Conservation (phyloP, 768 basidiomycete genomes). For the Rhizopogon roseolus region DNA sequence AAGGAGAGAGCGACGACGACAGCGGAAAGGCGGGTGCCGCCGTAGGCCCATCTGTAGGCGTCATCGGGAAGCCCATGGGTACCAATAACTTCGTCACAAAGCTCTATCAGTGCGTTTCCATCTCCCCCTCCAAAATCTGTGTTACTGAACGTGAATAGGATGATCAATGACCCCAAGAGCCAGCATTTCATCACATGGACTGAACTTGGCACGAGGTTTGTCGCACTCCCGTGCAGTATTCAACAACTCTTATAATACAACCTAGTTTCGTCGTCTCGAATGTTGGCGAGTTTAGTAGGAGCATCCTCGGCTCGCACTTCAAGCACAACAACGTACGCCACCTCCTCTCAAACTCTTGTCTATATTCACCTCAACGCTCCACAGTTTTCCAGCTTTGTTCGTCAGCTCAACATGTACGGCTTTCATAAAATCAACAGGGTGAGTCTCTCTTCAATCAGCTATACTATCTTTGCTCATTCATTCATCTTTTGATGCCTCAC, state of each 20-base stretch:
- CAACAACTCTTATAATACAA: neutral
- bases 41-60: conserved; percentile 40
- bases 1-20: conserved; percentile 3
- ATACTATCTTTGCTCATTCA: conserved; percentile 3
- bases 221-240: neutral
- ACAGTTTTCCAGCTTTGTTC: conserved; percentile 91
- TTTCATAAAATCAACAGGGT: conserved; percentile 93
- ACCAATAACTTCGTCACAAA: conserved; percentile 86
- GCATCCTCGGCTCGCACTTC: conserved; percentile 81
- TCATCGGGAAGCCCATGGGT: conserved; percentile 60
- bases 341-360: conserved; percentile 3
- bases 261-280: conserved; percentile 77
- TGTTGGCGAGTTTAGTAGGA: conserved; percentile 81
- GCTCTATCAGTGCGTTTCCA: conserved; percentile 66
- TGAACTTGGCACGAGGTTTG: conserved; percentile 64
- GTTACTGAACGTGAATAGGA: conserved; percentile 37
- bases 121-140: neutral
- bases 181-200: conserved; percentile 82
- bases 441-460: conserved; percentile 18
- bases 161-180: conserved; percentile 83
- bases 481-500: neutral
- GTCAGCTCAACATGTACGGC: conserved; percentile 94
- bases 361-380: conserved; percentile 4
- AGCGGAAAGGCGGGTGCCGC: conserved; percentile 13
- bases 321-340: conserved; percentile 81